These are phyloP conservation scores for Trypanosoma theileri DNA, from an alignment of 208 protist genomes.

Conservation along the genomic window DNA sequence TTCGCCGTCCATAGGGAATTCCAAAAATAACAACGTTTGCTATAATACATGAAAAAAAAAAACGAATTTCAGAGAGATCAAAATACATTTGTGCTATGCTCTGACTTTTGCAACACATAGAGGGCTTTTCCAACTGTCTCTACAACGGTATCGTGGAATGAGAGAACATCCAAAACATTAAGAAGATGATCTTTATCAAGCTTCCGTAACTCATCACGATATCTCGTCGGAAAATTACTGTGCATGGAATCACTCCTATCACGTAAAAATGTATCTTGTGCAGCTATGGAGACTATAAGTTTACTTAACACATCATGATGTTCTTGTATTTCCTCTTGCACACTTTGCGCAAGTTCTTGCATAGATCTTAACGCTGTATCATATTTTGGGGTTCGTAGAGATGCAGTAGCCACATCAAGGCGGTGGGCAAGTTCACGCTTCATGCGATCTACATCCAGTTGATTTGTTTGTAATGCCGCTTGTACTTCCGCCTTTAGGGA, in stretches of 20 bases:
- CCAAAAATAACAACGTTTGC: not conserved
- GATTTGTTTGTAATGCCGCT: conserved; percentile 39
- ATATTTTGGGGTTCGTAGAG: conserved; percentile 75
- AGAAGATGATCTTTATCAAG: conserved; percentile 76
- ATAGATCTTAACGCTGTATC: conserved; percentile 69
- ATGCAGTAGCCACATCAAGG: conserved; percentile 63
- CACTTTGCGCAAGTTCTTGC: conserved; percentile 53
- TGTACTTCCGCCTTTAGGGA: conserved; percentile 57
- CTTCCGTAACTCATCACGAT: conserved; percentile 63
- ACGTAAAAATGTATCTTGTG: conserved; percentile 68
- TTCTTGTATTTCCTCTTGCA: conserved; percentile 69
- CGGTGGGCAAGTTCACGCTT: conserved; percentile 69
- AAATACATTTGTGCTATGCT: conserved; percentile 61
- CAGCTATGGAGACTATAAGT: conserved; percentile 73
- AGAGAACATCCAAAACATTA: conserved; percentile 81
- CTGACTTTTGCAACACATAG: conserved; percentile 56
- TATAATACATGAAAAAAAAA: conserved; percentile 1
- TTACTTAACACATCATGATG: conserved; percentile 73
- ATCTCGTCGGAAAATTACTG: conserved; percentile 63
- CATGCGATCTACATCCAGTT: conserved; percentile 70
- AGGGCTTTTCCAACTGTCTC: conserved; percentile 78
- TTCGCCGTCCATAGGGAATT: not conserved
- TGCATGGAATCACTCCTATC: conserved; percentile 81
- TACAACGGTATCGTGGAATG: conserved; percentile 74
- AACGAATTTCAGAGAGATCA: conserved; percentile 10